phyloP scores from a whole-genome alignment of 495 filamentous ascomycete species.

The Tuber microsphaerosporum region DNA sequence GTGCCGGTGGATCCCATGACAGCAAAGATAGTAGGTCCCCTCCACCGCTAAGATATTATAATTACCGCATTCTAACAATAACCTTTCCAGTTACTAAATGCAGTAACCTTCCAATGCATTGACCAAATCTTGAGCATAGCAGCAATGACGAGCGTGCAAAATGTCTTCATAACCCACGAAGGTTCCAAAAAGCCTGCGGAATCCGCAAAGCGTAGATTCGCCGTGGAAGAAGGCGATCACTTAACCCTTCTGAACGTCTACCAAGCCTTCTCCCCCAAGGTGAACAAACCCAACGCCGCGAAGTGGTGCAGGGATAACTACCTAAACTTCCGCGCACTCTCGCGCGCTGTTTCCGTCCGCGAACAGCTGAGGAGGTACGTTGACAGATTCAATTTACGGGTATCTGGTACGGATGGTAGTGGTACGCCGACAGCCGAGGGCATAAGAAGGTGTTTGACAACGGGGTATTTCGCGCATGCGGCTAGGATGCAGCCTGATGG shows the following conservation, averaged over 20 bases:
- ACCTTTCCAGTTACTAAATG: conserved; percentile 24
- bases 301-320: conserved; percentile 82
- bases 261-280: conserved; percentile 77
- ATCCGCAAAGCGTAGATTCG: conserved; percentile 69
- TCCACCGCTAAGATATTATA: not conserved
- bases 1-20: conserved; percentile 95
- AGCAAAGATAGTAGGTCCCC: conserved; percentile 72
- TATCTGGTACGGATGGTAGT: conserved; percentile 39
- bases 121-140: conserved; percentile 86
- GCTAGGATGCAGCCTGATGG: conserved; percentile 95
- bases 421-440: conserved; percentile 53
- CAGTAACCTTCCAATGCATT: conserved; percentile 59
- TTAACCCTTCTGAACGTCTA: conserved; percentile 92
- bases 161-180: conserved; percentile 72
- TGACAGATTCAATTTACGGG: conserved; percentile 57
- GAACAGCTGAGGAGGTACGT: conserved; percentile 80
- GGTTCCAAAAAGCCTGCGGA: conserved; percentile 68
- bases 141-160: conserved; percentile 84
- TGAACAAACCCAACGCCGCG: conserved; percentile 60
- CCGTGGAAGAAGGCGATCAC: conserved; percentile 91
- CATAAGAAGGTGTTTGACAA: conserved; percentile 78
- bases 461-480: conserved; percentile 91
- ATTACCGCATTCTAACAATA: not conserved
- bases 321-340: conserved; percentile 77
- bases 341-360: conserved; percentile 75